Evolutionary conservation across 2,329 filamentous ascomycete genomes (phyloP), one percentile per base, ranked within the genome.

Genomic region (Fusarium chaquense): DNA sequence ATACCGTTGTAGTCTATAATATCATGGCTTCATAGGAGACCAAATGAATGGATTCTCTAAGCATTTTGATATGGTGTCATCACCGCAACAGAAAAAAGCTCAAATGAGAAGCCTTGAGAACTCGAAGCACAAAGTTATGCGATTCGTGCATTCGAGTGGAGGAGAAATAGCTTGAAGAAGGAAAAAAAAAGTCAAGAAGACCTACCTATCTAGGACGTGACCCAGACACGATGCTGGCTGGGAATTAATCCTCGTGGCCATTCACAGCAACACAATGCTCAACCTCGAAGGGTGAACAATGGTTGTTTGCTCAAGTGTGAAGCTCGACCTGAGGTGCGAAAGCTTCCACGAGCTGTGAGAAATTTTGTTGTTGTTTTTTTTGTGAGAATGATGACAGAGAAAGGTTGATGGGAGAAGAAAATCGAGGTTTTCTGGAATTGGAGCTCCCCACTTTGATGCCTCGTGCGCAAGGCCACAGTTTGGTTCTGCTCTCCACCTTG

Each of bases 1-100:
- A 96, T 96, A 96, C 93, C 93, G 93, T 96, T 95, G 92, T 96
- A 96, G 93, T 96, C 92, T 92, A 91, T 90, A 88, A 81, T 53
- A 80, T 77, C 86, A 86, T 83, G 85, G 83, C 87, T 82, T 85
- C 89, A 91, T 81, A 71, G 62, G 86, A 88, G 87, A 83, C 83
- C 81, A 83, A 85, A 80, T 85, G 84, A 85, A 85, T 83, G 83
- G 82, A 74, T 80, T 83, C 85, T 87, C 86, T 90, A 84, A 82
- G 87, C 84, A 83, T 85, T 80, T 75, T 78, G 76, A 80, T 77
- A 81, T 79, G 80, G 81, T 86, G 85, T 91, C 89, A 91, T 91
- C 89, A 90, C 78, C 56, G 76, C 75, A 82, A 78, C 70, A 57
- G 64, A 15, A 16, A 65, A 71, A 71, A 62, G 62, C 65, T 62